These are phyloP conservation scores for Russula sp. DNA, from an alignment of 768 basidiomycete species.

Conservation along the genomic window DNA sequence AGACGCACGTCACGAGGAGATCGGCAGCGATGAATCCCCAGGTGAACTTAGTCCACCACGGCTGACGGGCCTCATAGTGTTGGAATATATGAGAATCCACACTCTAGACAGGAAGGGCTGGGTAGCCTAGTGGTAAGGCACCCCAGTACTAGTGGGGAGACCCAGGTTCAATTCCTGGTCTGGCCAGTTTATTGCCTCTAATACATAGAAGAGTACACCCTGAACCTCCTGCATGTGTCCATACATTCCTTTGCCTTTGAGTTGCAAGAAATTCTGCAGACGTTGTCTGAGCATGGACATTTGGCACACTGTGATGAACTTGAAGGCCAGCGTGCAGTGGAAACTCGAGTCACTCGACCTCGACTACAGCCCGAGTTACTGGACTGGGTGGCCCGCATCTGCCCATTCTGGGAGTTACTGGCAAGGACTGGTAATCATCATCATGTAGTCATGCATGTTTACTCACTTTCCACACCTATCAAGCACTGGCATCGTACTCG, in stretches of 20 bases:
- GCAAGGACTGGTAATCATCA: no score
- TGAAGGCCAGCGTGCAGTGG: not conserved
- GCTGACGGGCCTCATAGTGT: conserved; percentile 15
- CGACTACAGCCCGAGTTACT: not conserved
- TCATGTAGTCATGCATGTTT: no score
- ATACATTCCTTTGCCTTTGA: conserved; percentile 1
- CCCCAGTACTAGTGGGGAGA: no score
- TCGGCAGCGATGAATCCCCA: conserved; percentile 24
- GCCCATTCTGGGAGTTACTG: no score
- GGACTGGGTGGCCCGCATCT: no score
- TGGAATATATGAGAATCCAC: no score
- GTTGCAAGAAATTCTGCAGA: conserved; percentile 11
- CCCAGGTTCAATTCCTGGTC: no score
- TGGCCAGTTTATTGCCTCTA: no score
- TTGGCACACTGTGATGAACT: not conserved
- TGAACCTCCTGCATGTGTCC: conserved; percentile 2
- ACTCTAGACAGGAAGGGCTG: no score
- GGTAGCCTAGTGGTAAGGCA: no score
- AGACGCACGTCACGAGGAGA: conserved; percentile 23
- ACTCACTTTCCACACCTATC: no score
- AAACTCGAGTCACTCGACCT: not conserved
- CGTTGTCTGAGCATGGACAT: conserved; percentile 8
- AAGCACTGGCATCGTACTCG: no score
- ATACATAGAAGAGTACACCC: conserved; percentile 15
- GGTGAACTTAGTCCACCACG: conserved; percentile 22